phyloP scores from a whole-genome alignment of 208 protist genomes.

The Trypanosoma melophagium region DNA sequence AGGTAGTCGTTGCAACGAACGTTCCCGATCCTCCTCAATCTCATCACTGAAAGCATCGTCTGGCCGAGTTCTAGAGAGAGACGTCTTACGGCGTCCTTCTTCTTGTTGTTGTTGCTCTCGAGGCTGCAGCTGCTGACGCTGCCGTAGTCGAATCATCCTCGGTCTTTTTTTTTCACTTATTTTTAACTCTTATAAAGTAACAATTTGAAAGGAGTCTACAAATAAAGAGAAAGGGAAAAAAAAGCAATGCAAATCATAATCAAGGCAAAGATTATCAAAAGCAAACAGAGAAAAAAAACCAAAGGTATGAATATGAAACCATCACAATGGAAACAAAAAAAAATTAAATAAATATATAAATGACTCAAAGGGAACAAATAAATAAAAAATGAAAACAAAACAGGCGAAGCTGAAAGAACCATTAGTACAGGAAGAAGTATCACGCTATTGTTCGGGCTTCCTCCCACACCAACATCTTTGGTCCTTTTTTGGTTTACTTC shows the following conservation, averaged over 20 bases:
- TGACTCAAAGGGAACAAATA: neutral
- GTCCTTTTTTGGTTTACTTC: slow-evolving; percentile 38
- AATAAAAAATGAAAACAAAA: neutral
- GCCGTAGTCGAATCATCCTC: neutral
- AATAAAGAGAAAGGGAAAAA: neutral
- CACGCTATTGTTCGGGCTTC: neutral
- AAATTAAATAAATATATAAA: slow-evolving; percentile 16
- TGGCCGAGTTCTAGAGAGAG: too few species aligned
- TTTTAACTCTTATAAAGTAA: slow-evolving; percentile 5
- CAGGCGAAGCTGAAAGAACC: neutral
- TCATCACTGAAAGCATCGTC: neutral
- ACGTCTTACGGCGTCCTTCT: slow-evolving; percentile 9
- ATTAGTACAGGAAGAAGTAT: slow-evolving; percentile 6
- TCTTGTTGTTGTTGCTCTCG: slow-evolving; percentile 19
- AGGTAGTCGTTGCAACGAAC: slow-evolving; percentile 32
- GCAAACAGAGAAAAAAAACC: too few species aligned
- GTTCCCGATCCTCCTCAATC: slow-evolving; percentile 1
- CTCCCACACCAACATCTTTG: too few species aligned
- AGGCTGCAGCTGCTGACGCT: too few species aligned
- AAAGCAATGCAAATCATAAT: neutral
- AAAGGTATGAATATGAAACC: too few species aligned
- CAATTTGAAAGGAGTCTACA: neutral
- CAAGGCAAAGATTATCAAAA: too few species aligned
- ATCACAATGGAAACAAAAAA: slow-evolving; percentile 14
- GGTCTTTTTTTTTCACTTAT: slow-evolving; percentile 20